phyloP scores from a whole-genome alignment of 495 filamentous ascomycete species.

The Talaromyces wortmannii region DNA sequence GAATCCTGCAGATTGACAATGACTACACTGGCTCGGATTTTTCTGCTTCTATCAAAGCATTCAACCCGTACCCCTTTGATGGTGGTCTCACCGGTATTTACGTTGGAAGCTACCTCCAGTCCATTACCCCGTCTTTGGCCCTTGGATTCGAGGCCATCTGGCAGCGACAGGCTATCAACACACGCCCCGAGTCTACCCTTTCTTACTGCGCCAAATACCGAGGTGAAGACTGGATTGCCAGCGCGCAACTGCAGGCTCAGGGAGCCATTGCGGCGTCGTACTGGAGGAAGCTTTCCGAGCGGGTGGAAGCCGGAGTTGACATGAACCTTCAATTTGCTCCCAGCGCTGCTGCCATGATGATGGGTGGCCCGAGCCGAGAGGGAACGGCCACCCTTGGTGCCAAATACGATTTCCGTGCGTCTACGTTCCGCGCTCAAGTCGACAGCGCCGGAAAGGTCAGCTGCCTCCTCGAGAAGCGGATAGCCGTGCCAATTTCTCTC shows the following conservation, averaged over 20 bases:
- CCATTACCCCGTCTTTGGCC: conserved; percentile 78
- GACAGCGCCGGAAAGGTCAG: conserved; percentile 91
- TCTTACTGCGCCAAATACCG: conserved; percentile 90
- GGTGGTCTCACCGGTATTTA: conserved; percentile 91
- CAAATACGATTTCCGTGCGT: conserved; percentile 96
- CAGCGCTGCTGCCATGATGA: conserved; percentile 53
- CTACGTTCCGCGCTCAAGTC: conserved; percentile 89
- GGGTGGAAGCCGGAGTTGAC: conserved; percentile 92
- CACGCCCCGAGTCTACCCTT: conserved; percentile 75
- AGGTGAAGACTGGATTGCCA: conserved; percentile 83
- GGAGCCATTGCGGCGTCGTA: conserved; percentile 86
- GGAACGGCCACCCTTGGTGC: conserved; percentile 86
- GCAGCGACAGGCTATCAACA: conserved; percentile 72
- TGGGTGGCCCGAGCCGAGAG: conserved; percentile 67
- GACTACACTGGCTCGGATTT: conserved; percentile 94
- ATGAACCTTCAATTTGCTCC: conserved; percentile 82
- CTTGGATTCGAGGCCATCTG: conserved; percentile 90
- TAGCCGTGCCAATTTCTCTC: conserved; percentile 81
- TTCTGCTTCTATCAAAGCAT: conserved; percentile 77
- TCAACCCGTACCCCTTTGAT: conserved; percentile 90
- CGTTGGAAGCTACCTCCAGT: conserved; percentile 91
- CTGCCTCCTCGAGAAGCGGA: conserved; percentile 89
- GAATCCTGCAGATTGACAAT: conserved; percentile 84
- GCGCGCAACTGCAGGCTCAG: conserved; percentile 74
- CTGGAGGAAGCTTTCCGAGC: conserved; percentile 91